Evolutionary conservation across 768 basidiomycete genomes (phyloP).

Genomic region (Dioszegia hungarica): DNA sequence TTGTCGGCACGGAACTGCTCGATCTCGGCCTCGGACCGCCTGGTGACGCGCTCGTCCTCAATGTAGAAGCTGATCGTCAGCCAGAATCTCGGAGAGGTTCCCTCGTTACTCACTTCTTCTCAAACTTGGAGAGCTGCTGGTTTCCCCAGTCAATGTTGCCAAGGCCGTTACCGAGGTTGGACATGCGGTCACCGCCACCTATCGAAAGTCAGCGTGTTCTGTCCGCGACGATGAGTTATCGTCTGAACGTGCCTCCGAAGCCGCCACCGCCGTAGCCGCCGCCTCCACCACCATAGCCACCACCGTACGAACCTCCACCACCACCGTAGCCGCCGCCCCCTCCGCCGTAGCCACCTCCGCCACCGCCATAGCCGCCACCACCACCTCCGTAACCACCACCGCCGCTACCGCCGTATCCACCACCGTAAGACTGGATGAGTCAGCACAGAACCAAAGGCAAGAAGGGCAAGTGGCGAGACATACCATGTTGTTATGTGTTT

Average conservation of each 20-base stretch:
- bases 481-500: constrained; percentile 11
- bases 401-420: constrained; percentile 13
- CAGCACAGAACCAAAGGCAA: neutral
- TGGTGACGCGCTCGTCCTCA: constrained; percentile 78
- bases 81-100: neutral
- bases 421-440: constrained; percentile 18
- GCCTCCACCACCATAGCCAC: constrained; percentile 18
- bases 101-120: constrained; percentile 69
- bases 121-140: constrained; percentile 73
- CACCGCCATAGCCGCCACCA: constrained; percentile 5
- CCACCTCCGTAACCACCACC: constrained; percentile 7
- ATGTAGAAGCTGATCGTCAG: constrained; percentile 47
- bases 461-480: neutral
- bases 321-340: constrained; percentile 10
- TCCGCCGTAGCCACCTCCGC: constrained; percentile 10
- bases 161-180: constrained; percentile 72
- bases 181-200: constrained; percentile 57
- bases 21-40: constrained; percentile 75
- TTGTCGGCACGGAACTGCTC: constrained; percentile 77
- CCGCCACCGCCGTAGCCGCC: constrained; percentile 42
- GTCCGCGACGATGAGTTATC: constrained; percentile 33
- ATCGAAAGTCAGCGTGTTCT: constrained; percentile 28
- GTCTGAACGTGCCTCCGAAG: constrained; percentile 46
- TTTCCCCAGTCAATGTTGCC: constrained; percentile 77
- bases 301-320: constrained; percentile 16